Conservation (phyloP, 768 basidiomycete genomes). For the Termitomyces sp. region DNA sequence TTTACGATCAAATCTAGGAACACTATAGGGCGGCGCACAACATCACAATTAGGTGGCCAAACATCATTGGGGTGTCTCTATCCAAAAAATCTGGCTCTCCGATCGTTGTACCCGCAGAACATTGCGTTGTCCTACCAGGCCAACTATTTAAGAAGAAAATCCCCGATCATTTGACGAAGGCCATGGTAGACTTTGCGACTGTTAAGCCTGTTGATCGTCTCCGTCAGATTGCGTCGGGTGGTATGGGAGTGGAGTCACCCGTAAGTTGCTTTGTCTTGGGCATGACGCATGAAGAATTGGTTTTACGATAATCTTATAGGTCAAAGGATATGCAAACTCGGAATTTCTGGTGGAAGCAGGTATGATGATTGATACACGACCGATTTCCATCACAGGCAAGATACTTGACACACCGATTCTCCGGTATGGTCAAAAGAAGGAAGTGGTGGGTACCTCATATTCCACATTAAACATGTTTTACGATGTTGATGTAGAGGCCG, state of each 20-base stretch:
- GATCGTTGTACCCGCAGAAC: slow-evolving; percentile 43
- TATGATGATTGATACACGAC: slow-evolving; percentile 24
- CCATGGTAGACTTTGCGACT: slow-evolving; percentile 44
- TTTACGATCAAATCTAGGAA: slow-evolving; percentile 24
- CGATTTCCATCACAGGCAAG: slow-evolving; percentile 19
- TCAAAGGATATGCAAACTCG: slow-evolving; percentile 15
- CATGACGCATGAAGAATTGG: too few species aligned
- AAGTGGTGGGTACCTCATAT: not conserved
- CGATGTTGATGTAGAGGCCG: slow-evolving; percentile 7
- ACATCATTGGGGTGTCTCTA: slow-evolving; percentile 31
- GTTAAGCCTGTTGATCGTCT: slow-evolving; percentile 38
- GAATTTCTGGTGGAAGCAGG: slow-evolving; percentile 33
- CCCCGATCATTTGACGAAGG: slow-evolving; percentile 26
- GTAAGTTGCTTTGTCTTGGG: slow-evolving; percentile 1
- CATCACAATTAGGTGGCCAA: slow-evolving; percentile 24
- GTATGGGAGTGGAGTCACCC: slow-evolving; percentile 5
- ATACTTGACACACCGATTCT: slow-evolving; percentile 14
- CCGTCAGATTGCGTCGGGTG: slow-evolving; percentile 28
- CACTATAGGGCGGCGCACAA: slow-evolving; percentile 32
- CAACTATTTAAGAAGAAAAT: slow-evolving; percentile 45
- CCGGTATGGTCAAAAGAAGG: slow-evolving; percentile 7
- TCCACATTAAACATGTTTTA: not conserved
- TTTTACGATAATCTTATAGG: not conserved
- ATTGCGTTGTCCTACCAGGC: slow-evolving; percentile 36
- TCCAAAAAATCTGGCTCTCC: slow-evolving; percentile 17